phyloP scores from a whole-genome alignment of 208 protist genomes.

The Trypanosomatidae sp. region DNA sequence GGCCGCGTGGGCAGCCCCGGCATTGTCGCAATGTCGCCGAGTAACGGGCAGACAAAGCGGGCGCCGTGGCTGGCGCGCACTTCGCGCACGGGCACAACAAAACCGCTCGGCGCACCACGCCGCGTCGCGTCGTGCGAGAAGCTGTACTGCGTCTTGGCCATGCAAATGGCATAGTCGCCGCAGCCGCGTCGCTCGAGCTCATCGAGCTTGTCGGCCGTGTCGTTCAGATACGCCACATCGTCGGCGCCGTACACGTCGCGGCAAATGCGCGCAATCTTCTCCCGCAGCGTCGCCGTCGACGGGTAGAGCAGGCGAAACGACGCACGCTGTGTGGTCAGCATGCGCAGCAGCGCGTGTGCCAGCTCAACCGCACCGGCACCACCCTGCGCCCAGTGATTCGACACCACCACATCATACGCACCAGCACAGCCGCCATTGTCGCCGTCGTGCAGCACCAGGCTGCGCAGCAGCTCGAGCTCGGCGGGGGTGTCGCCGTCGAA shows the following conservation, averaged over 20 bases:
- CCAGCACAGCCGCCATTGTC: too few species aligned
- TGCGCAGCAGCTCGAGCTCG: constrained; percentile 80
- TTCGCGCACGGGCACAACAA: constrained; percentile 90
- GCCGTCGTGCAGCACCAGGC: constrained; percentile 40
- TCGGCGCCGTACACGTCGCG: constrained; percentile 93
- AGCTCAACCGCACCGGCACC: constrained; percentile 83
- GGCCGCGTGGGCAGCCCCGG: constrained; percentile 93
- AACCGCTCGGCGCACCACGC: constrained; percentile 84
- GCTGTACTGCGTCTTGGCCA: constrained; percentile 97
- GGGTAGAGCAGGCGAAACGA: constrained; percentile 92
- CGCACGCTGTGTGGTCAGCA: constrained; percentile 23
- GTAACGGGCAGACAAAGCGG: constrained; percentile 92
- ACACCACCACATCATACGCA: constrained; percentile 85
- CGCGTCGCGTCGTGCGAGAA: constrained; percentile 88
- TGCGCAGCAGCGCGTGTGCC: constrained; percentile 74
- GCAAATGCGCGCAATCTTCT: constrained; percentile 95
- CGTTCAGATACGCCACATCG: constrained; percentile 78
- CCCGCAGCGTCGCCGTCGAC: constrained; percentile 78
- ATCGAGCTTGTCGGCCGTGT: constrained; percentile 81
- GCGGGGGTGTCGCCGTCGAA: constrained; percentile 87
- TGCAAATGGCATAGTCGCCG: constrained; percentile 90
- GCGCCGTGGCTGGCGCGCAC: constrained; percentile 90
- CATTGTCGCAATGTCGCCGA: constrained; percentile 92
- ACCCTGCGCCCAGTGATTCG: constrained; percentile 89
- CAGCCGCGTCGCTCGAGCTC: constrained; percentile 71